Evolutionary conservation across 2,329 filamentous ascomycete genomes (phyloP).

Genomic region (Myotisia sp.): DNA sequence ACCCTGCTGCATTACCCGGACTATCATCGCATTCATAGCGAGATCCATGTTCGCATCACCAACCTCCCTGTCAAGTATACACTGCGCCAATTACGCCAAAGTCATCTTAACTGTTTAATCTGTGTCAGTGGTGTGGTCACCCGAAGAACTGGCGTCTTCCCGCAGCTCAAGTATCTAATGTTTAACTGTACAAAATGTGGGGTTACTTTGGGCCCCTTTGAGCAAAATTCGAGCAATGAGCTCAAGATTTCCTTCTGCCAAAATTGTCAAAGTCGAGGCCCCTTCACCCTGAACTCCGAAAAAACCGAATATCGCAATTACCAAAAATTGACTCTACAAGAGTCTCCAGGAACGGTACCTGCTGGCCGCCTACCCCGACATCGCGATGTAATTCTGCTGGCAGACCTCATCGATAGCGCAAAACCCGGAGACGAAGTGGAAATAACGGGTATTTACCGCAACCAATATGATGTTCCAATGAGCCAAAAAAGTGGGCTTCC

Average conservation of each 20-base stretch:
- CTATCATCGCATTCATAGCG: conserved; percentile 92
- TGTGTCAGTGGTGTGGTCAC: conserved; percentile 93
- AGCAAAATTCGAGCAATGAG: conserved; percentile 84
- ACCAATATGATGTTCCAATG: conserved; percentile 93
- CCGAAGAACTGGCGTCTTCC: conserved; percentile 84
- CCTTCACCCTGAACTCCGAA: conserved; percentile 90
- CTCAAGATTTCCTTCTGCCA: conserved; percentile 95
- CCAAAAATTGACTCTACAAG: conserved; percentile 91
- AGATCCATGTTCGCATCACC: conserved; percentile 94
- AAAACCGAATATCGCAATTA: conserved; percentile 98
- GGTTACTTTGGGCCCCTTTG: conserved; percentile 77
- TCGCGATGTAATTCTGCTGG: conserved; percentile 86
- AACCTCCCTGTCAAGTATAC: conserved; percentile 92
- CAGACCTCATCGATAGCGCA: conserved; percentile 90
- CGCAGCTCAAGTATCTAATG: conserved; percentile 95
- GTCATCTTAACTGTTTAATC: conserved; percentile 88
- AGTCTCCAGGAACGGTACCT: conserved; percentile 91
- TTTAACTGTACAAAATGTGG: conserved; percentile 94
- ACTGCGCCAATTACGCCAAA: conserved; percentile 83
- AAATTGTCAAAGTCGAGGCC: conserved; percentile 86
- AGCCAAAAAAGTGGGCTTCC: conserved; percentile 99
- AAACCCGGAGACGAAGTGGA: conserved; percentile 98
- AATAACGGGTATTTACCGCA: conserved; percentile 89
- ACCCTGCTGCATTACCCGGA: conserved; percentile 92
- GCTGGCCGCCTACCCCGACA: conserved; percentile 86